Evolutionary conservation across 139 green algal genomes (phyloP).

Genomic region (Chlorella sp.): DNA sequence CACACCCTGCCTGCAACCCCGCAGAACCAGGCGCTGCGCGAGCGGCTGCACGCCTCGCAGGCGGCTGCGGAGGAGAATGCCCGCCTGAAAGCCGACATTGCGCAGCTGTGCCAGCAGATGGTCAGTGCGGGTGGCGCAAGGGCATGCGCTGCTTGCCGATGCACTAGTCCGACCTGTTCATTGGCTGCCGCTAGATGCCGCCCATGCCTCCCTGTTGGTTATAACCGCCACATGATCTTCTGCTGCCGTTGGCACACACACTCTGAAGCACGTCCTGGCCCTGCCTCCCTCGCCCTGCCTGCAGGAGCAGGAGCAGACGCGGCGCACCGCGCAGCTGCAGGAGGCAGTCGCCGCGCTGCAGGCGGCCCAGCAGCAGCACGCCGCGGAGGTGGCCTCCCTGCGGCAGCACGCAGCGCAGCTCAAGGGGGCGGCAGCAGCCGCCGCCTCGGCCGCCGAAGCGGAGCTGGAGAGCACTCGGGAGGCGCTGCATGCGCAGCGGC

Average conservation of each 20-base stretch:
- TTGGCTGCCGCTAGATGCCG: no score
- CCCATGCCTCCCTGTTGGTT: no score
- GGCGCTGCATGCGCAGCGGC: slow-evolving; percentile 1
- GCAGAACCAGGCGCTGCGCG: slow-evolving; percentile 35
- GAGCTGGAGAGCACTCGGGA: not conserved
- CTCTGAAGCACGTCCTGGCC: no score
- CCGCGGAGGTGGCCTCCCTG: not conserved
- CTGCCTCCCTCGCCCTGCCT: not conserved
- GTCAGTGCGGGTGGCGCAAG: not conserved
- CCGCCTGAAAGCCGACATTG: slow-evolving; percentile 5
- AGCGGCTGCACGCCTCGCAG: slow-evolving; percentile 26
- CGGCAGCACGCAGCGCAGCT: slow-evolving; percentile 3
- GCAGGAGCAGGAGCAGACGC: slow-evolving; percentile 29
- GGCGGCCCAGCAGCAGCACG: slow-evolving; percentile 4
- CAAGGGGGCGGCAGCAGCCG: not conserved
- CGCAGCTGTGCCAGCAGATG: slow-evolving; percentile 24
- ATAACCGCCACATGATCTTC: no score
- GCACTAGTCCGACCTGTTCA: no score
- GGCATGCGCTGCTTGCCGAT: no score
- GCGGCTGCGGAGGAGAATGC: slow-evolving; percentile 21
- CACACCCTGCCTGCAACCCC: no score
- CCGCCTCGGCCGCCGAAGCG: not conserved
- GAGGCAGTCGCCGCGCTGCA: slow-evolving; percentile 1
- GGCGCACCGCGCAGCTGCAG: slow-evolving; percentile 14
- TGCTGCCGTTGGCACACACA: no score